Evolutionary conservation across 495 filamentous ascomycete genomes (phyloP), one percentile per base, ranked within the genome.

Genomic region (Penicillium arizonense): DNA sequence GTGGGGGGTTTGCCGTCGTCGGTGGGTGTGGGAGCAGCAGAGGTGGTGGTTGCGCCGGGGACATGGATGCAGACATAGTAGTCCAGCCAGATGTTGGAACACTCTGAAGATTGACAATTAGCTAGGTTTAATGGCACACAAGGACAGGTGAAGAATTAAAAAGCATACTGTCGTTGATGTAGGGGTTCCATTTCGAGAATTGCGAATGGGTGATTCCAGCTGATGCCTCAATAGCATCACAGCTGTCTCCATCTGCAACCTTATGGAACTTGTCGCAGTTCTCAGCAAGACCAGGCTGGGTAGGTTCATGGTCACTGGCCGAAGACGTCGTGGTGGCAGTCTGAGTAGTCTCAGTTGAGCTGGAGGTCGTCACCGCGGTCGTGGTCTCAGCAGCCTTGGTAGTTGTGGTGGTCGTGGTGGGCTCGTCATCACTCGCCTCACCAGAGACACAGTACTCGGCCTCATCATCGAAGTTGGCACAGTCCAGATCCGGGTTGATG

Each of bases 221-320:
- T 14, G 43, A 40, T 1, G 42, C 26, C 21, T 64, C 62, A 13
- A 76, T 68, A n/a, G 37, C 40, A 14, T 24, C 44, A 55, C 71
- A 76, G 26, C 13, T 37, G 44, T 74, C 69, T 32, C 64, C 66
- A 10, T 18, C 12, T 24, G 37, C 26, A 13, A 70, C 69, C 20
- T 62, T 47, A 50, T 72, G 57, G 55, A 65, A 68, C 3, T 24
- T 51, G 44, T 70, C 62, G 51, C 72, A 77, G 52, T 67, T 70
- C 33, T 37, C 32, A 24, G 66, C 50, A 55, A 75, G 69, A 6
- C 66, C 67, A 3, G 65, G 49, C 53, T 70, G 63, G 24, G 45
- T 61, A 40, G 73, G 69, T 23, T 45, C 42, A 8, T 35, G 30
- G 33, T 47, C 32, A 10, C 32, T 37, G 32, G 33, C 30, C 18